Base-by-base conservation (phyloP, 1,284 basidiomycete species). In the Pyrrhoderma noxium region DNA sequence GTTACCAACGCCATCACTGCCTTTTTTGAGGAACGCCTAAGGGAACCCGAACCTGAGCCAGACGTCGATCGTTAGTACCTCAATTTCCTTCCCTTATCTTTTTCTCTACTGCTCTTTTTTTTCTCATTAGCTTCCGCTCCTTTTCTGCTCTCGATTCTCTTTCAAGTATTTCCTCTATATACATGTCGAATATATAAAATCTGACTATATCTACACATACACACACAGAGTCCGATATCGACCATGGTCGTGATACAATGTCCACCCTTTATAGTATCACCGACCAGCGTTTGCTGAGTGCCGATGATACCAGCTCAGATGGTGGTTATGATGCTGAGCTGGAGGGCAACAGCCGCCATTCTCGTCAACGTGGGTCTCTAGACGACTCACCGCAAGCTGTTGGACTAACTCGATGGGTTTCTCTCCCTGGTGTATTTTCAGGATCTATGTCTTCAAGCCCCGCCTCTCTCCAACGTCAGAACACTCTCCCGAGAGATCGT, bases 1-100 rank as follows among this genome's bases (percentile, higher is more conserved):
- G 89, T 97, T 61, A 89, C 95, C 49, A 85, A 89, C 64, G 89
- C 85, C 53, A 93, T 99, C 72, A 95, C 94, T 55, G 70, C 81
- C 25, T 97, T 92, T 70, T 96, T 97, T 59, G 95, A 99, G 69
- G 85, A 92, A 62, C 80, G 85, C 58, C 76, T 95, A 45, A 74
- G 85, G 47, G 27, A 31, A 11, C 27, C 27, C 11, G 27, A 31
- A 11, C 27, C 27, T 31, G 83, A 88, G 56, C 76, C 72, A 53
- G 85, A 89, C 64, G 76, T 79, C 43, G 62, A 65, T 38, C 65
- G 65, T 61, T 16, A 51, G 53, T 54, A 34, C 38, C 27, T 51
- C 7, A 21, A 3, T 36, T 42, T 8, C 21, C 31, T 44, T 34
- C 46, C 40, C 47, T 37, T 22, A 9, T 38, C 35, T 31, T 46